A percentile compares a stretch with the other conserved stretches of the same genome.
Evolutionary conservation across 2,329 filamentous ascomycete genomes (phyloP).

Genomic region (Apiospora phragmitis): DNA sequence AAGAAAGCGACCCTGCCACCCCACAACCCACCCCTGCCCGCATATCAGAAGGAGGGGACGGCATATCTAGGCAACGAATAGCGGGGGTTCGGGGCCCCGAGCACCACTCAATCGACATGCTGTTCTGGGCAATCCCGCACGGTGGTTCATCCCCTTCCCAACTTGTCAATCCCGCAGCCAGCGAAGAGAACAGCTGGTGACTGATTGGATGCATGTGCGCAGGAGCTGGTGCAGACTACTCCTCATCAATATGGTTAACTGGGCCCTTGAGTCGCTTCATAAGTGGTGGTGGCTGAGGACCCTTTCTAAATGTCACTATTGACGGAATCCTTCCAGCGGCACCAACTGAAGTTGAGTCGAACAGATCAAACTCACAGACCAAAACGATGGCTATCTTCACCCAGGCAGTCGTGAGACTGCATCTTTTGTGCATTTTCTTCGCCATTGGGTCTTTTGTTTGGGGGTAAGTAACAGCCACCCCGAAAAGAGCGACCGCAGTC

Average conservation of each 20-base stretch:
- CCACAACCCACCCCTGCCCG: not conserved
- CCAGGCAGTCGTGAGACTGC: conserved; percentile 42
- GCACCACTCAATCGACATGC: not conserved
- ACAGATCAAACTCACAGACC: not conserved
- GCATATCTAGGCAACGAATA: conserved; percentile 1
- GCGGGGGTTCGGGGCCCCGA: not conserved
- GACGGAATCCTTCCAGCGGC: not conserved
- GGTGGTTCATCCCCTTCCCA: too few relatives aligned
- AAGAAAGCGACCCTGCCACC: not conserved
- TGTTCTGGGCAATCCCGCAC: not conserved
- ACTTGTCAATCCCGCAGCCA: not conserved
- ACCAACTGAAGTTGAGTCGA: not conserved
- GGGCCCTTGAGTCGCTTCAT: not conserved
- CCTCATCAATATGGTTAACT: not conserved
- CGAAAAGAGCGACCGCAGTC: not conserved
- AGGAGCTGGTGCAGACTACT: not conserved
- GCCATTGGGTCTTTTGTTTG: conserved; percentile 57
- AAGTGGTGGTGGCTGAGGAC: not conserved
- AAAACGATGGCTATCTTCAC: conserved; percentile 25
- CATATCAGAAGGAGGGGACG: not conserved
- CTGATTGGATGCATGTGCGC: not conserved
- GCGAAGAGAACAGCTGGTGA: not conserved
- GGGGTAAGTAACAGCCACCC: conserved; percentile 41
- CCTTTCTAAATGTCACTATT: not conserved
- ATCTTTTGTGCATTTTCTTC: conserved; percentile 51